Conservation (phyloP, 2,329 filamentous ascomycete genomes). For the Blumeriella jaapii region DNA sequence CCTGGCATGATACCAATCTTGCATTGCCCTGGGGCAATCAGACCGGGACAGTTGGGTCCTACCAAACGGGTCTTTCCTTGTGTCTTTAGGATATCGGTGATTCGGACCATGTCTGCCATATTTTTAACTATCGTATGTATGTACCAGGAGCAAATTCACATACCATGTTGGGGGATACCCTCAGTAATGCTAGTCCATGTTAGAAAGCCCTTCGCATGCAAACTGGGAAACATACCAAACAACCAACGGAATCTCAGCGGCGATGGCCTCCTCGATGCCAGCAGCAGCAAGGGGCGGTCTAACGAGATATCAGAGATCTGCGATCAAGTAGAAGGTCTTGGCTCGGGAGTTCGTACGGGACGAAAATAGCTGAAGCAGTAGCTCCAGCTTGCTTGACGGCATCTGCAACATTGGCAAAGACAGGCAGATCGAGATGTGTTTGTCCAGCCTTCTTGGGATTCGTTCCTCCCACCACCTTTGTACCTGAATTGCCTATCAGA, state of each 20-base stretch:
- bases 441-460: conserved; percentile 97
- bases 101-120: conserved; percentile 84
- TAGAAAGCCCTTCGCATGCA: conserved; percentile 15
- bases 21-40: conserved; percentile 92
- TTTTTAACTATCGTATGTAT: conserved; percentile 12
- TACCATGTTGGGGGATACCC: conserved; percentile 94
- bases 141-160: conserved; percentile 25
- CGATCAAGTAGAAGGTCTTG: not conserved
- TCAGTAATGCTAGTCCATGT: conserved; percentile 60
- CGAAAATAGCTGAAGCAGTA: conserved; percentile 87
- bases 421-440: conserved; percentile 80
- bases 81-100: conserved; percentile 94
- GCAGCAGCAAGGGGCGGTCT: conserved; percentile 84
- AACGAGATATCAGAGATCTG: conserved; percentile 18
- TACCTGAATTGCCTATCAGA: conserved; percentile 46
- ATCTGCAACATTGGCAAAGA: conserved; percentile 82
- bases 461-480: conserved; percentile 93
- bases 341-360: conserved; percentile 55
- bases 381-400: conserved; percentile 85
- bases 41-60: conserved; percentile 95
- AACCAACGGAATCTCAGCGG: conserved; percentile 84
- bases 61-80: conserved; percentile 95
- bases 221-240: conserved; percentile 51
- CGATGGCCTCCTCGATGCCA: conserved; percentile 93
- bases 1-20: conserved; percentile 99